Evolutionary conservation across 2,329 filamentous ascomycete species (phyloP).

Genomic region (Phaeosphaeriaceae sp.): DNA sequence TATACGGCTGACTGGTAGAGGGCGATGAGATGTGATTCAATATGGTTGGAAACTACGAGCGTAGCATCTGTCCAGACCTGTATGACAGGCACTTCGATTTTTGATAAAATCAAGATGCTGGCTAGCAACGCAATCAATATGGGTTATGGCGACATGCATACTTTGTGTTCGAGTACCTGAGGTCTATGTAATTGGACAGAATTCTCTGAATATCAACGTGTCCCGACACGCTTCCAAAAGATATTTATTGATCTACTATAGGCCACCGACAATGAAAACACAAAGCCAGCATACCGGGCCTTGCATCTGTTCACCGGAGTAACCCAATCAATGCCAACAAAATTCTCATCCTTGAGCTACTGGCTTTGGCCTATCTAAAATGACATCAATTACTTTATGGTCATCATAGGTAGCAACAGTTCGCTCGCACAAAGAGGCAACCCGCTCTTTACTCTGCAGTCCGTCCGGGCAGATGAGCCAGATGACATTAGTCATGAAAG

Average conservation of each 20-base stretch:
- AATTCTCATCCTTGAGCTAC: not conserved
- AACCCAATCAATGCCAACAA: not conserved
- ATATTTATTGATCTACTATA: not conserved
- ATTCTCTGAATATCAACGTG: no score
- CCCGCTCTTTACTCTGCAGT: not conserved
- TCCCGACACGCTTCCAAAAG: no score
- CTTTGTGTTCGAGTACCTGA: no score
- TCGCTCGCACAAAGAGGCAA: not conserved
- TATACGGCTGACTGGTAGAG: not conserved
- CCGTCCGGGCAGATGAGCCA: not conserved
- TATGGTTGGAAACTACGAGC: no score
- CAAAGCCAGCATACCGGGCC: not conserved
- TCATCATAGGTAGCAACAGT: not conserved
- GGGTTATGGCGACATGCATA: no score
- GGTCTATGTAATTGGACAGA: no score
- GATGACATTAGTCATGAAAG: not conserved
- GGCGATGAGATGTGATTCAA: no score
- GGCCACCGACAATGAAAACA: not conserved
- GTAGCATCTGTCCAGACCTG: no score
- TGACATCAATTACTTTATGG: not conserved
- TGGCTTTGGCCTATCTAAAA: not conserved
- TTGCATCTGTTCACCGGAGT: not conserved
- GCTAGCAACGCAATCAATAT: no score
- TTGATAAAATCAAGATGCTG: no score
- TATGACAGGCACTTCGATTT: no score